Evolutionary conservation across 1,284 basidiomycete genomes (phyloP).

Genomic region (Rhodotorula sp.): DNA sequence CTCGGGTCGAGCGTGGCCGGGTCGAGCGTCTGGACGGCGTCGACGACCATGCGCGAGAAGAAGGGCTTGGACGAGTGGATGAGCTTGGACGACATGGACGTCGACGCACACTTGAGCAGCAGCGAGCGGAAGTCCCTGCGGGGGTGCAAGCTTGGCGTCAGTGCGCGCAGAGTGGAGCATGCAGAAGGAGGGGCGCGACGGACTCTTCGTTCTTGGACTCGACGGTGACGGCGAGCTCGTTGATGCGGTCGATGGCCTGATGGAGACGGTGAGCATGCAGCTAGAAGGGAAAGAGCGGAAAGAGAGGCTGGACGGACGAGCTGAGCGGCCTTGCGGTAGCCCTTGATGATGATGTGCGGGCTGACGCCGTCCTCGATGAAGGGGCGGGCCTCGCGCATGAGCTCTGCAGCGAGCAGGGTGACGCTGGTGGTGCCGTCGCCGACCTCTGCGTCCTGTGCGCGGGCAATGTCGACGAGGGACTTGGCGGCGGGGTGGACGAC

Average conservation of each 20-base stretch:
- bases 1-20: conserved; percentile 93
- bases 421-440: conserved; percentile 98
- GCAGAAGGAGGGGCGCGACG: conserved; percentile 48
- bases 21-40: conserved; percentile 90
- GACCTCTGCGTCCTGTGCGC: conserved; percentile 97
- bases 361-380: conserved; percentile 98
- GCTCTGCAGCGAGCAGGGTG: conserved; percentile 87
- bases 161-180: background rate
- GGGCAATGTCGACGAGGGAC: conserved; percentile 94
- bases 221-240: conserved; percentile 84
- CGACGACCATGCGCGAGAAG: conserved; percentile 98
- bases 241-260: conserved; percentile 82
- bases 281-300: background rate
- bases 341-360: conserved; percentile 97
- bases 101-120: conserved; percentile 93
- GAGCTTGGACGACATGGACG: conserved; percentile 99
- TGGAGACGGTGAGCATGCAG: background rate
- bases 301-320: conserved; percentile 61
- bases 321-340: conserved; percentile 83
- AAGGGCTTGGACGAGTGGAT: conserved; percentile 99
- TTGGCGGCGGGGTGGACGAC: conserved; percentile 97
- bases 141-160: conserved; percentile 7
- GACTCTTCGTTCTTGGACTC: conserved; percentile 88
- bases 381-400: conserved; percentile 86
- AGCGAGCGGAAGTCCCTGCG: conserved; percentile 85